Evolutionary conservation across 345 rosid genomes (phyloP), one percentile per base, ranked within the genome.

Genomic region (Linum usitatissimum): DNA sequence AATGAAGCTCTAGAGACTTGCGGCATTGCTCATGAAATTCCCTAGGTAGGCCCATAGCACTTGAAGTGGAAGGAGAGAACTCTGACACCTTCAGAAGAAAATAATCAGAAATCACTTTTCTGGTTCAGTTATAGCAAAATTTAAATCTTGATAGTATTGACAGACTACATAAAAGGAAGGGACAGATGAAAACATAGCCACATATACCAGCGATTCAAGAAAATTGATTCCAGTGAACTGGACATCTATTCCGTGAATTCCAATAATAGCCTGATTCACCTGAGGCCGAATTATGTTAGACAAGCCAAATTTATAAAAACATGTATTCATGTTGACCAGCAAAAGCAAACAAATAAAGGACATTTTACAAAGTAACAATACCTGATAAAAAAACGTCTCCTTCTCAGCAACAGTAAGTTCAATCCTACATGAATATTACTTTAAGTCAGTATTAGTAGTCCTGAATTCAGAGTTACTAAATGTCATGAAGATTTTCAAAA

Each of bases 31-130:
- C 96, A 73, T 90, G 97, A 77, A 85, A 90, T 77, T 93, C 99
- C 80, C 85, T 80, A 5, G 99, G 96, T 68, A 93, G 94, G 77
- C 99, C 90, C 94, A 93, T 81, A 78, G 85, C 90, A 79, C 88
- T 87, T 57, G 94, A 90, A 64, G 97, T 90, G 62, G 94, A 79
- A 57, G 99, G 97, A 66, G 97, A 86, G 80, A 93, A 93, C 63
- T 93, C 99, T 64, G 97, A 93, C 55, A 93, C 86, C 97, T 90
- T 68, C 68, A 67, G 72, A 58, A 57, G 60, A 61, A 66, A 75
- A 68, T 20, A 23, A 23, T 45, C 15, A 38, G 62, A 64, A 68
- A 31, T 38, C 34, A 5, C 14, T n/a, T 53, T 17, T 57, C 31
- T 8, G 4, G 60, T 51, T 45, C 51, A 45, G 4, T 9, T 45